These are phyloP conservation scores for Mytilinidion resinicola DNA, from an alignment of 495 filamentous ascomycete genomes.

Conservation along the genomic window DNA sequence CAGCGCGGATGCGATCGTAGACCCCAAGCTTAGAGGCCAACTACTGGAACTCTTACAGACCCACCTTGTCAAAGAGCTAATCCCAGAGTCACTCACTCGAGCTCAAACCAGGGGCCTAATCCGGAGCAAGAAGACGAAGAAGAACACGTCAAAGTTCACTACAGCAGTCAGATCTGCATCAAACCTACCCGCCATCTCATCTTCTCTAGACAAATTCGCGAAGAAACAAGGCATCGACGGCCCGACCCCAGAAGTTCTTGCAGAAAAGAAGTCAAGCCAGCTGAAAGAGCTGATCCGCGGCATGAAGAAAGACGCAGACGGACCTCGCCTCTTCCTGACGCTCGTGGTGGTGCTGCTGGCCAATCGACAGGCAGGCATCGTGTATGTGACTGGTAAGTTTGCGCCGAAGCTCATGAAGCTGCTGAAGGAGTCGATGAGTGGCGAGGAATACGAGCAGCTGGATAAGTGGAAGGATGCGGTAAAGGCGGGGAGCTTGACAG, in stretches of 20 bases:
- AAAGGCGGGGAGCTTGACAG: conserved; percentile 22
- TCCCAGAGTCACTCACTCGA: conserved; percentile 22
- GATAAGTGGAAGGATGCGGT: conserved; percentile 29
- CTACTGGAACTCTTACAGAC: conserved; percentile 14
- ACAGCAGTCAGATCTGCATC: background rate
- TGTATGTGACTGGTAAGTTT: conserved; percentile 32
- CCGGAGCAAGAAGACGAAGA: conserved; percentile 14
- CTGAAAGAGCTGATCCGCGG: conserved; percentile 24
- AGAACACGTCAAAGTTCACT: conserved; percentile 19
- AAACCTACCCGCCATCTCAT: background rate
- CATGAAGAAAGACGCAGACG: conserved; percentile 28
- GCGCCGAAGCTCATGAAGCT: conserved; percentile 32
- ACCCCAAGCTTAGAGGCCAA: conserved; percentile 23
- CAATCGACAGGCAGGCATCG: conserved; percentile 18
- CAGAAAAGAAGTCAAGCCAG: conserved; percentile 5
- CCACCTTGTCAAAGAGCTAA: conserved; percentile 22
- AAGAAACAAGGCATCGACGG: conserved; percentile 15
- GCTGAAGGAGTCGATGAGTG: conserved; percentile 14
- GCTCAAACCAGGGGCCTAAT: conserved; percentile 15
- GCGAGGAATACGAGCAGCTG: conserved; percentile 22
- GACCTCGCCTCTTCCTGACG: conserved; percentile 29
- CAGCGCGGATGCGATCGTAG: conserved; percentile 13
- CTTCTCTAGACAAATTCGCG: conserved; percentile 19
- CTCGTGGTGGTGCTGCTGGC: conserved; percentile 28
- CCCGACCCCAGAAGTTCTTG: background rate